phyloP scores from a whole-genome alignment of 148 eudicot genomes.

The Vaccinium corymbosum region DNA sequence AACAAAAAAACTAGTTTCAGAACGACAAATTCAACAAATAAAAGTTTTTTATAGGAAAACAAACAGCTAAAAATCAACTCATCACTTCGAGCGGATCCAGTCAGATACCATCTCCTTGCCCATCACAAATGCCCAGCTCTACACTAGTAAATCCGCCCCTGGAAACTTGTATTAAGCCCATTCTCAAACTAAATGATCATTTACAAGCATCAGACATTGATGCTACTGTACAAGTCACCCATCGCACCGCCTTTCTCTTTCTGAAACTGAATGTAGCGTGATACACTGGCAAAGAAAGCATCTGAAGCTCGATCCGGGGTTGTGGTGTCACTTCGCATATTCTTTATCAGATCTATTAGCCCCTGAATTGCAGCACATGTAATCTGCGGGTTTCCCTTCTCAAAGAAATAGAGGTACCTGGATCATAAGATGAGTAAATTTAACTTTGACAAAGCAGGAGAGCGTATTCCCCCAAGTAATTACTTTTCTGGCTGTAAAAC shows the following conservation, averaged over 20 bases:
- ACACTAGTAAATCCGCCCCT: neutral
- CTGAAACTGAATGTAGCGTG: constrained; percentile 92
- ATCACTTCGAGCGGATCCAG: neutral
- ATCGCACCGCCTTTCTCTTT: constrained; percentile 93
- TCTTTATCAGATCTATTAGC: constrained; percentile 78
- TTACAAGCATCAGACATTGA: constrained; percentile 46
- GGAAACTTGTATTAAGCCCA: neutral
- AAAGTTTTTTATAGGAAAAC: neutral
- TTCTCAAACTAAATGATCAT: neutral
- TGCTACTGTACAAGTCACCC: constrained; percentile 74
- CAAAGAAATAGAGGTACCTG: constrained; percentile 91
- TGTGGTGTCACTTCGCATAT: constrained; percentile 68
- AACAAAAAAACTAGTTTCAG: neutral
- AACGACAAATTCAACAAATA: neutral
- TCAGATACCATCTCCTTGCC: neutral
- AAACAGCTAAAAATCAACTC: neutral
- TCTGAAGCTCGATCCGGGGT: constrained; percentile 50
- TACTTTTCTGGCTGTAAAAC: neutral
- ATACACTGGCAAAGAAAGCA: constrained; percentile 76
- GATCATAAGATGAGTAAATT: constrained; percentile 12
- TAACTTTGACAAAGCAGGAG: neutral
- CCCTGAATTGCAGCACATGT: constrained; percentile 71
- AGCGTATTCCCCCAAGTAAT: neutral
- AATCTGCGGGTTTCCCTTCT: constrained; percentile 82
- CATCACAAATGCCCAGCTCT: neutral